Conservation (phyloP, 768 basidiomycete species). For the Postia placenta region DNA sequence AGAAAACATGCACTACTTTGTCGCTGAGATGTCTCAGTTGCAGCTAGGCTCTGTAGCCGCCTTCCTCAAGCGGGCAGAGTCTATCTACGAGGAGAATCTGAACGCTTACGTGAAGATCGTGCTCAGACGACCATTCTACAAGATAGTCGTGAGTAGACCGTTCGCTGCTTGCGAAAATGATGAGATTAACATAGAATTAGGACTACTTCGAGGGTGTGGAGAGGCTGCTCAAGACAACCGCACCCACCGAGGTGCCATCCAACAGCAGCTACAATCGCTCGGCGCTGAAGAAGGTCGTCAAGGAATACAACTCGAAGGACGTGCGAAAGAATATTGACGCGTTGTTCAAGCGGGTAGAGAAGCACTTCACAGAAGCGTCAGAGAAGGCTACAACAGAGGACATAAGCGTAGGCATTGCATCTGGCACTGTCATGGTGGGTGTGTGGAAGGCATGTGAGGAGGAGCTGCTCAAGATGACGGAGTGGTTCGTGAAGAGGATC, state of each 20-base stretch:
- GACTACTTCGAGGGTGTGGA: conserved; percentile 95
- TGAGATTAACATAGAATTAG: conserved; percentile 32
- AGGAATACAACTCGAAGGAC: conserved; percentile 85
- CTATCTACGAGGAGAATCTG: conserved; percentile 87
- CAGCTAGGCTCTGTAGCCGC: conserved; percentile 54
- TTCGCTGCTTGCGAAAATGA: neutral
- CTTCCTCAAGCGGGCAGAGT: conserved; percentile 70
- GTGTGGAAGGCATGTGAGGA: conserved; percentile 93
- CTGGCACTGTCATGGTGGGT: conserved; percentile 65
- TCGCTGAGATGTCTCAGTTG: conserved; percentile 72
- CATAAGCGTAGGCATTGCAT: conserved; percentile 44
- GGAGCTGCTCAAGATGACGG: conserved; percentile 69
- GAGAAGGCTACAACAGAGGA: conserved; percentile 56
- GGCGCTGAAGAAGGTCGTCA: conserved; percentile 76
- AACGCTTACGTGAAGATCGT: conserved; percentile 82
- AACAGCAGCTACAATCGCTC: conserved; percentile 73
- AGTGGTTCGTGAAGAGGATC: conserved; percentile 62
- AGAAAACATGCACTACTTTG: conserved; percentile 98
- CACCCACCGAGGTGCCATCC: conserved; percentile 68
- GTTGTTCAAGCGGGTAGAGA: conserved; percentile 87
- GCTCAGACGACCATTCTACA: conserved; percentile 79
- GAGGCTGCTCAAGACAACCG: conserved; percentile 74
- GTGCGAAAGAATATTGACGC: conserved; percentile 83
- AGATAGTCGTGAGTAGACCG: conserved; percentile 70
- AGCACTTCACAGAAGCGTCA: conserved; percentile 86